Base-by-base conservation (phyloP, 495 filamentous ascomycete genomes). In the Penicillium silybi region DNA sequence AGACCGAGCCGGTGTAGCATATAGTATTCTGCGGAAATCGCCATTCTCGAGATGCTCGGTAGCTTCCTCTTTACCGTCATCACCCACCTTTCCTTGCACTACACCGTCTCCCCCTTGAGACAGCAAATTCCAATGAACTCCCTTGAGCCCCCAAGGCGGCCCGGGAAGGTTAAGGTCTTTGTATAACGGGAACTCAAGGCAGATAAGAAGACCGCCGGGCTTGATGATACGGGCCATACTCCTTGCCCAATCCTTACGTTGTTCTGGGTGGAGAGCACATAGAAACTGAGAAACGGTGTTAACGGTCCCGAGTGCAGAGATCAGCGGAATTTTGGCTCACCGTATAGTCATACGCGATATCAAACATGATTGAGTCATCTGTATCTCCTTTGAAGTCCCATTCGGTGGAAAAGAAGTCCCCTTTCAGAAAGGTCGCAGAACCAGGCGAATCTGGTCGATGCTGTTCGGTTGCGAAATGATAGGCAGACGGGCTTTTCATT, bases 261-360 rank as follows among this genome's bases (percentile, higher is more conserved):
- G 53, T 15, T 20, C 50, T 0, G 73, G 73, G 41, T 72, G 67
- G n/a, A 76, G 51, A 26, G 73, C 71, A 34, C 70, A 71, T 11
- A 76, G 56, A 29, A 76, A 76, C 71, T 74, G 6, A 27, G 37
- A 5, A 7, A 48, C 7, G n/a, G n/a, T n/a, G 20, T 29, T 15
- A 47, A 38, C 15, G 23, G 41, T 51, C 7, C 6, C 8, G 1
- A 37, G 6, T 8, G 11, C 15, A 11, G 10, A 4, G 4, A 15
- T 17, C 7, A 17, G 40, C n/a, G 20, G 19, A 15, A 41, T 15
- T 9, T 19, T 10, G 43, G 59, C 80, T 62, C 66, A 87, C 86
- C 8, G 85, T 88, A 64, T 88, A 89, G 62, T 90, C 87, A 67
- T 87, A 89, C n/a, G 88, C 79, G 10, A 89, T 53, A 71, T 91